A percentile compares a stretch with the other conserved stretches of the same genome.
Evolutionary conservation across 306 rosid genomes (phyloP).

Genomic region (Cicer cuneatum): DNA sequence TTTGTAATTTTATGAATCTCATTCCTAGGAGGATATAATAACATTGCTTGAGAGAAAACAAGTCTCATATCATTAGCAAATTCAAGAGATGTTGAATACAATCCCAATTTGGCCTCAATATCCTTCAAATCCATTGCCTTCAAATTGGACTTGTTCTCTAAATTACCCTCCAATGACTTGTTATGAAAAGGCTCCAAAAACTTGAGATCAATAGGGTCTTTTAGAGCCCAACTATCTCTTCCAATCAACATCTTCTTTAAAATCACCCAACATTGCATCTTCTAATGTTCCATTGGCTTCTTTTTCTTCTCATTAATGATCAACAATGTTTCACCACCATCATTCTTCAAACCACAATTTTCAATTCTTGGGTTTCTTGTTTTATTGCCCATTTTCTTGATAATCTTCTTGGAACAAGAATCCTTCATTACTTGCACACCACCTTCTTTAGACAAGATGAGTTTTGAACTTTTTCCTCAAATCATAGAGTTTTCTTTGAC

Average conservation of each 20-base stretch:
- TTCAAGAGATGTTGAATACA: background rate
- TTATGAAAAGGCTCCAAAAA: background rate
- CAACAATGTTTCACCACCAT: background rate
- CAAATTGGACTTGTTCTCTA: background rate
- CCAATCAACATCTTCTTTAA: constrained; percentile 40
- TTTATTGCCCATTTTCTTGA: too few relatives aligned
- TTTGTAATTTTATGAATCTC: too few relatives aligned
- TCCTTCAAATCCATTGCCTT: background rate
- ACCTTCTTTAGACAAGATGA: too few relatives aligned
- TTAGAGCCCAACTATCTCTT: constrained; percentile 30
- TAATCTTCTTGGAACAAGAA: too few relatives aligned
- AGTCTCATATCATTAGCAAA: background rate
- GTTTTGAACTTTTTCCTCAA: too few relatives aligned
- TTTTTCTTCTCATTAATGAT: background rate
- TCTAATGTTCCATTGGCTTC: background rate
- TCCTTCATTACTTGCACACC: too few relatives aligned
- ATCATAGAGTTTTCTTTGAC: too few relatives aligned
- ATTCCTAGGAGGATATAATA: too few relatives aligned
- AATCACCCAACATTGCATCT: constrained; percentile 31
- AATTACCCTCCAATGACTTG: too few relatives aligned
- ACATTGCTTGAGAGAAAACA: too few relatives aligned
- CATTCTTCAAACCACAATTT: background rate
- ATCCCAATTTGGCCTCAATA: background rate
- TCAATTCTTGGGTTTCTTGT: too few relatives aligned
- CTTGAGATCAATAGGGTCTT: background rate